phyloP scores from a whole-genome alignment of 2,329 filamentous ascomycete species.

The Aspergillus pseudoglaucus region DNA sequence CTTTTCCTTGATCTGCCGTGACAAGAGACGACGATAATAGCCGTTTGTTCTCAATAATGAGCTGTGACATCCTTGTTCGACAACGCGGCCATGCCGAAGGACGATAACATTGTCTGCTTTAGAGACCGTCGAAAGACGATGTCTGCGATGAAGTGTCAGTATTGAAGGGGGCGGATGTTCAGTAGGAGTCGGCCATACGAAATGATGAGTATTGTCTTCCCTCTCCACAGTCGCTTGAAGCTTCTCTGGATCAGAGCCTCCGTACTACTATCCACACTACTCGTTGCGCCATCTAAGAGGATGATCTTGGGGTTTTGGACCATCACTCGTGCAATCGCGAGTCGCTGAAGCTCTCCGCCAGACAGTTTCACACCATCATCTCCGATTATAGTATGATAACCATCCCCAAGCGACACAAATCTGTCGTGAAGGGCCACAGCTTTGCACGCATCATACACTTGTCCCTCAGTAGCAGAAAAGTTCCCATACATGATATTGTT shows the following conservation, averaged over 20 bases:
- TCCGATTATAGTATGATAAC: slow-evolving; percentile 44
- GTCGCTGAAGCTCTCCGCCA: slow-evolving; percentile 47
- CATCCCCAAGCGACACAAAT: slow-evolving; percentile 52
- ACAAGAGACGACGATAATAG: slow-evolving; percentile 60
- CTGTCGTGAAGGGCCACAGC: slow-evolving; percentile 60
- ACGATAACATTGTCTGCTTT: slow-evolving; percentile 64
- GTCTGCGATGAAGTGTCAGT: slow-evolving; percentile 33
- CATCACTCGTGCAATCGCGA: slow-evolving; percentile 44
- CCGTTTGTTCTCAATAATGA: slow-evolving; percentile 53
- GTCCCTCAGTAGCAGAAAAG: slow-evolving; percentile 54
- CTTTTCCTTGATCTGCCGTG: slow-evolving; percentile 45
- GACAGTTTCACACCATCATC: slow-evolving; percentile 46
- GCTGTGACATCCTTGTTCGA: slow-evolving; percentile 58
- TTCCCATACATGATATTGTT: slow-evolving; percentile 61
- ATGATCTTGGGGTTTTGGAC: slow-evolving; percentile 39
- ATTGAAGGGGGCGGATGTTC: background rate
- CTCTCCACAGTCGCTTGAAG: slow-evolving; percentile 40
- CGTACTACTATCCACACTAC: slow-evolving; percentile 43
- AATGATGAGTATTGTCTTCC: slow-evolving; percentile 48
- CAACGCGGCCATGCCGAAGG: slow-evolving; percentile 54
- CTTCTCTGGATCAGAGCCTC: slow-evolving; percentile 43
- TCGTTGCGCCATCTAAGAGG: slow-evolving; percentile 48
- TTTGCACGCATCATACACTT: slow-evolving; percentile 55
- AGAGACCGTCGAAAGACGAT: slow-evolving; percentile 56
- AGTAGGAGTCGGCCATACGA: slow-evolving; percentile 32